These are phyloP conservation scores for Oemleria cerasiformis DNA, from an alignment of 306 rosid species.

Conservation along the genomic window DNA sequence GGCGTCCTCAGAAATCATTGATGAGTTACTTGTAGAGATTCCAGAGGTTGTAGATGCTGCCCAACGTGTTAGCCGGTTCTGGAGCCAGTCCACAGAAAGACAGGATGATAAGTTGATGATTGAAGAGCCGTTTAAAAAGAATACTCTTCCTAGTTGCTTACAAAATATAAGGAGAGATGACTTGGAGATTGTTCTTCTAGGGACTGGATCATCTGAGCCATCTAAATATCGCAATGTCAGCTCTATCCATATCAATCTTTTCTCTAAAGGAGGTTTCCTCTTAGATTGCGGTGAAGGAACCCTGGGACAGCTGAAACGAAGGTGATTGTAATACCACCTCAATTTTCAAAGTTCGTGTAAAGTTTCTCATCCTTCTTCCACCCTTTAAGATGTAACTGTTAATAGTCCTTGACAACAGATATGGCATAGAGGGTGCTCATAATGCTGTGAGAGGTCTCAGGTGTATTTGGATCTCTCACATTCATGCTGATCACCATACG, in stretches of 20 bases:
- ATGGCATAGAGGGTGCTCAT: slow-evolving; percentile 79
- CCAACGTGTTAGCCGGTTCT: slow-evolving; percentile 57
- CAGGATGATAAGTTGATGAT: slow-evolving; percentile 36
- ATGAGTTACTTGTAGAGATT: slow-evolving; percentile 63
- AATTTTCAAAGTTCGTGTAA: slow-evolving; percentile 13
- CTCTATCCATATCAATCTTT: slow-evolving; percentile 82
- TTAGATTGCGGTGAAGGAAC: slow-evolving; percentile 98
- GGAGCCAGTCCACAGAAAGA: slow-evolving; percentile 40
- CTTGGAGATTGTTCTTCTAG: slow-evolving; percentile 93
- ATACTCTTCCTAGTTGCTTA: slow-evolving; percentile 65
- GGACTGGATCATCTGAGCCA: slow-evolving; percentile 97
- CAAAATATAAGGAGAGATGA: slow-evolving; percentile 79
- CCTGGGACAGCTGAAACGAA: slow-evolving; percentile 89
- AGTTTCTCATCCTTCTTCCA: not conserved
- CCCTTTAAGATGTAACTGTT: slow-evolving; percentile 4
- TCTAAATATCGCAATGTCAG: slow-evolving; percentile 91
- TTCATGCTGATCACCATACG: slow-evolving; percentile 94
- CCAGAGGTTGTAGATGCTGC: slow-evolving; percentile 80
- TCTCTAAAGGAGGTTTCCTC: slow-evolving; percentile 74
- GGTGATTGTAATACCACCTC: slow-evolving; percentile 29
- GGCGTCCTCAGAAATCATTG: slow-evolving; percentile 50
- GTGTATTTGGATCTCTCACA: slow-evolving; percentile 92
- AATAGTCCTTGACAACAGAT: slow-evolving; percentile 49
- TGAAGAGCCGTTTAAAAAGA: slow-evolving; percentile 77
- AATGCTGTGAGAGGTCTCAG: slow-evolving; percentile 60